Base-by-base conservation (phyloP, 176 grass and related monocot genomes). In the Oryza longistaminata region DNA sequence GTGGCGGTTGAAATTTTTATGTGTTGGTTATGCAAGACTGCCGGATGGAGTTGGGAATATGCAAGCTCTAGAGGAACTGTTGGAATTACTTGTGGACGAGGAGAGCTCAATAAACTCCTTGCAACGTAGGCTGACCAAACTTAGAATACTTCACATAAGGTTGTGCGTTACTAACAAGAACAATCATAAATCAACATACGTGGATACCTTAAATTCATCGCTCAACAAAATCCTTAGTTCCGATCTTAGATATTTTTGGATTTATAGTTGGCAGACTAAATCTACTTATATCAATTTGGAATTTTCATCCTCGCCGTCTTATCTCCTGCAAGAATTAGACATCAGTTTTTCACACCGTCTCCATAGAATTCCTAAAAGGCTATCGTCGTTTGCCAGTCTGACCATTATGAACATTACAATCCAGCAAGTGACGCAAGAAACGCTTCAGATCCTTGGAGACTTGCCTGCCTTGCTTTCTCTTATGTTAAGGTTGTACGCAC, bases 381-480 rank as follows among this genome's bases (percentile, higher is more conserved):
- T 71, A 16, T 16, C 24, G 24, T 78, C 74, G 13, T 24, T 78
- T 17, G 11, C 52, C 1, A 42, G 77, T 65, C 83, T 85, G 1
- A 78, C 74, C 26, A 6, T 4, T 21, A 24, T 85, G 16, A 0
- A 1, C 2, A 71, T 85, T 35, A 0, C 2, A 4, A 50, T 62
- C 21, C 7, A 61, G 43, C 73, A 48, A 24, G 73, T 84, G 72
- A 65, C 46, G 26, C 72, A 68, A 43, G 72, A 84, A 68, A 84
- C 43, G 5, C 24, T 77, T 21, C 3, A 26, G 6, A 27, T 77
- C 33, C 82, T 84, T 25, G 82, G 82, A 0, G 10, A 58, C 14
- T 11, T 85, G 2, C 71, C 71, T 0, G 9, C 64, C 24, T 66
- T 84, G 2, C 24, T 68, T 29, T 42, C 8, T 58, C 82, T 76